phyloP scores from a whole-genome alignment of 139 green algal genomes.

The Spirogloea muscicola region DNA sequence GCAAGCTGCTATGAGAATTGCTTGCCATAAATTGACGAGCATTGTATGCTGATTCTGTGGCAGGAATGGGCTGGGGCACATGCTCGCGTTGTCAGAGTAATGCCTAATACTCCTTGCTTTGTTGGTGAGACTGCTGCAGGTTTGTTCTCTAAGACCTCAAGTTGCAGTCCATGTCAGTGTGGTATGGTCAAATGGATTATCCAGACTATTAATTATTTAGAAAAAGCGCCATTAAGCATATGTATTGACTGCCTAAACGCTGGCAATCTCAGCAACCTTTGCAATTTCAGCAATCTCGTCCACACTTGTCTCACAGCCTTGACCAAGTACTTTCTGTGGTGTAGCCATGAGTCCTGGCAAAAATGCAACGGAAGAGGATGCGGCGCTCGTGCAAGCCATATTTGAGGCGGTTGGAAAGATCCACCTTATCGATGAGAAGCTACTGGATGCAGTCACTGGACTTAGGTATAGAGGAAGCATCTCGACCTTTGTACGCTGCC shows the following conservation, averaged over 20 bases:
- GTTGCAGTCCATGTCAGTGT: too few relatives aligned
- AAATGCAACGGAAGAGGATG: slow-evolving; percentile 61
- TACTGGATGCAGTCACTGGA: slow-evolving; percentile 88
- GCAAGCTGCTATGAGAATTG: neutral
- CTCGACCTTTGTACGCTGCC: slow-evolving; percentile 19
- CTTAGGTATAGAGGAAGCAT: slow-evolving; percentile 56
- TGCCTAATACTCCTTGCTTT: slow-evolving; percentile 97
- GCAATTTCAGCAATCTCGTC: neutral
- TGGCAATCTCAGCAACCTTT: neutral
- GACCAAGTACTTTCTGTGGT: too few relatives aligned
- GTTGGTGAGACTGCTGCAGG: slow-evolving; percentile 76
- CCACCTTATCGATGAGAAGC: slow-evolving; percentile 67
- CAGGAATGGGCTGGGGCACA: slow-evolving; percentile 61
- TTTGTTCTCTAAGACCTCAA: too few relatives aligned
- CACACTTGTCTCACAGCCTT: too few relatives aligned
- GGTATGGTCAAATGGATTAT: neutral
- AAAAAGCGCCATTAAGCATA: neutral
- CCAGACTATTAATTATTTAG: neutral
- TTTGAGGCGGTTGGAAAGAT: slow-evolving; percentile 48
- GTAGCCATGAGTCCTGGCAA: slow-evolving; percentile 78
- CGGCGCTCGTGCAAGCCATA: slow-evolving; percentile 40
- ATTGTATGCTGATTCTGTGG: neutral
- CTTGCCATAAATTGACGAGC: neutral
- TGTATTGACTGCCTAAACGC: neutral
- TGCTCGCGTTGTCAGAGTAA: slow-evolving; percentile 78